These are phyloP conservation scores for Plasmodium knowlesi DNA, from an alignment of 169 alveolate genomes.

Conservation along the genomic window DNA sequence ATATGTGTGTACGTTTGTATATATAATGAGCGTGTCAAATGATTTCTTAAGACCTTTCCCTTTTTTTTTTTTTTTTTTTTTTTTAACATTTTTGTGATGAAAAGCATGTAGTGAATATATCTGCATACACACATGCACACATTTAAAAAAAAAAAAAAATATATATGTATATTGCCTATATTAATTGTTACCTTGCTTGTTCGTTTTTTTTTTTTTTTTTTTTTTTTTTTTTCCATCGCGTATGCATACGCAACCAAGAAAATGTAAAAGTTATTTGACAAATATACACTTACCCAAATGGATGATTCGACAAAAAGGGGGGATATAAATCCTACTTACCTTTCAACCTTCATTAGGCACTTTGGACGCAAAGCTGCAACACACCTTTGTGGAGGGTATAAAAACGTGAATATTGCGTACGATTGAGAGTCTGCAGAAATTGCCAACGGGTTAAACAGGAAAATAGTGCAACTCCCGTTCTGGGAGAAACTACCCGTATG, in stretches of 20 bases:
- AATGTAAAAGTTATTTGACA: not conserved
- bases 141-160: not conserved
- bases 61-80: slow-evolving; percentile 22
- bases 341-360: not conserved
- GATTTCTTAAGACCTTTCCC: not conserved
- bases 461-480: not conserved
- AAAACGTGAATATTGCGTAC: slow-evolving; percentile 9
- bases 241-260: slow-evolving; percentile 45
- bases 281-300: slow-evolving; percentile 1
- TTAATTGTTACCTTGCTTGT: not conserved
- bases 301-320: not conserved
- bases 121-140: slow-evolving; percentile 23
- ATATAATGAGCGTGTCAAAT: not conserved
- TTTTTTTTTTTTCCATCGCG: slow-evolving; percentile 13
- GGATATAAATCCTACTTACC: slow-evolving; percentile 1
- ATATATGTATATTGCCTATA: slow-evolving; percentile 7
- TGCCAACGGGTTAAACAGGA: not conserved
- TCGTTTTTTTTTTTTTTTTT: slow-evolving; percentile 14
- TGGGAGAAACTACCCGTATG: not conserved
- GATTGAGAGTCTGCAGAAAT: not conserved
- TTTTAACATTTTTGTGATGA: slow-evolving; percentile 7
- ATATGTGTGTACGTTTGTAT: not conserved
- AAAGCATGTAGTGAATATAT: slow-evolving; percentile 7
- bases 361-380: not conserved
- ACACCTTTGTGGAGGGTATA: not conserved